Evolutionary conservation across 768 basidiomycete species (phyloP).

Genomic region (Boletus bicolor): DNA sequence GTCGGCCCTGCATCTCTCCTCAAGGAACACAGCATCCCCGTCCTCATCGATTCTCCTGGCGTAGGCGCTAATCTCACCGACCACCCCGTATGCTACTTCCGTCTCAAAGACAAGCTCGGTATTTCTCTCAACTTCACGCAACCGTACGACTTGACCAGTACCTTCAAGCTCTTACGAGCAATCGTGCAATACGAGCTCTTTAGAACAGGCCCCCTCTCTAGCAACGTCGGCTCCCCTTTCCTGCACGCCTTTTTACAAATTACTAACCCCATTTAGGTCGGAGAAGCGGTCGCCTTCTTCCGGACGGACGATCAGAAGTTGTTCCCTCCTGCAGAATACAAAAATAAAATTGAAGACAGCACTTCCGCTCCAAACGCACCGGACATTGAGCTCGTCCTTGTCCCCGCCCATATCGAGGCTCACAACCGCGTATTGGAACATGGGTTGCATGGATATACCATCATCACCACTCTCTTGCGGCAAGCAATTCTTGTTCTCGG

Average conservation of each 20-base stretch:
- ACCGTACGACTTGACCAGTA: constrained; percentile 18
- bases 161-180: constrained; percentile 31
- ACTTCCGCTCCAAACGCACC: constrained; percentile 31
- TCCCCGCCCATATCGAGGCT: not conserved
- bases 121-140: constrained; percentile 40
- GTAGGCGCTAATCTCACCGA: constrained; percentile 76
- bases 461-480: constrained; percentile 26
- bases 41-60: constrained; percentile 62
- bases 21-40: constrained; percentile 46
- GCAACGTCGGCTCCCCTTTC: constrained; percentile 41
- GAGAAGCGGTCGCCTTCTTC: constrained; percentile 32
- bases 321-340: constrained; percentile 32
- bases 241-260: not conserved
- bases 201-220: constrained; percentile 48
- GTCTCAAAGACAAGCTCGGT: constrained; percentile 50
- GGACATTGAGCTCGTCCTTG: constrained; percentile 27
- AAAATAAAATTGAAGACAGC: constrained; percentile 25
- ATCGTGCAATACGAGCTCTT: constrained; percentile 42
- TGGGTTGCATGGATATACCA: constrained; percentile 16
- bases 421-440: not conserved
- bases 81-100: constrained; percentile 54
- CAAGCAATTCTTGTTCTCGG: constrained; percentile 1
- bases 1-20: constrained; percentile 67
- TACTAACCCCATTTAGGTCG: constrained; percentile 19
- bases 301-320: constrained; percentile 30